Percentiles rank a stretch among this genome's conserved stretches.
phyloP scores from a whole-genome alignment of 2,329 filamentous ascomycete genomes.

The Cordyceps fumosorosea region DNA sequence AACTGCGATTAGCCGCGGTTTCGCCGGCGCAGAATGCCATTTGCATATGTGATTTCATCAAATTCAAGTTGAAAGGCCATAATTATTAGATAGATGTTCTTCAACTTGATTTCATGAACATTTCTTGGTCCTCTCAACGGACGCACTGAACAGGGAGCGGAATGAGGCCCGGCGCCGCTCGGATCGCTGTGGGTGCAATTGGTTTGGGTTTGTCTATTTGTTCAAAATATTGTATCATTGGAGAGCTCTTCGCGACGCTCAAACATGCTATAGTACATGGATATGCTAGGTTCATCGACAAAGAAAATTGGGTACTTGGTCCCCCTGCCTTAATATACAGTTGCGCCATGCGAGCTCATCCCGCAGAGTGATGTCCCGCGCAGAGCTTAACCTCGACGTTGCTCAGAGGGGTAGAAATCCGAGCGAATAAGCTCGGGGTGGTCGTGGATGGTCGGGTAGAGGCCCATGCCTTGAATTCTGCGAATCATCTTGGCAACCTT shows the following conservation, averaged over 20 bases:
- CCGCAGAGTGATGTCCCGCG: not conserved
- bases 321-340: conserved; percentile 4
- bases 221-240: not conserved
- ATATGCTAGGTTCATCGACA: conserved; percentile 5
- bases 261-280: conserved; percentile 7
- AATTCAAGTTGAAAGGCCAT: not conserved
- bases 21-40: conserved; percentile 6
- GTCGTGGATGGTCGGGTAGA: conserved; percentile 84
- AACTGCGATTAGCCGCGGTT: conserved; percentile 9
- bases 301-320: not conserved
- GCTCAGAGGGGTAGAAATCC: conserved; percentile 23
- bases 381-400: not conserved
- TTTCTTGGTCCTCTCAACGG: not conserved
- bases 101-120: not conserved
- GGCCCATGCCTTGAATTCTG: conserved; percentile 77
- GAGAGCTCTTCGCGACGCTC: not conserved
- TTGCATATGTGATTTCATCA: not conserved
- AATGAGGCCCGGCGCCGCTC: not conserved
- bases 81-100: not conserved
- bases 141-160: not conserved
- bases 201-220: not conserved
- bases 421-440: conserved; percentile 73
- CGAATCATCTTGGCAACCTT: conserved; percentile 90
- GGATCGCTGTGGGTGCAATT: not conserved
- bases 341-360: not conserved